Percentiles rank a stretch among this genome's conserved stretches.
Evolutionary conservation across 495 filamentous ascomycete genomes (phyloP).

Genomic region (Recurvomyces mirabilis): DNA sequence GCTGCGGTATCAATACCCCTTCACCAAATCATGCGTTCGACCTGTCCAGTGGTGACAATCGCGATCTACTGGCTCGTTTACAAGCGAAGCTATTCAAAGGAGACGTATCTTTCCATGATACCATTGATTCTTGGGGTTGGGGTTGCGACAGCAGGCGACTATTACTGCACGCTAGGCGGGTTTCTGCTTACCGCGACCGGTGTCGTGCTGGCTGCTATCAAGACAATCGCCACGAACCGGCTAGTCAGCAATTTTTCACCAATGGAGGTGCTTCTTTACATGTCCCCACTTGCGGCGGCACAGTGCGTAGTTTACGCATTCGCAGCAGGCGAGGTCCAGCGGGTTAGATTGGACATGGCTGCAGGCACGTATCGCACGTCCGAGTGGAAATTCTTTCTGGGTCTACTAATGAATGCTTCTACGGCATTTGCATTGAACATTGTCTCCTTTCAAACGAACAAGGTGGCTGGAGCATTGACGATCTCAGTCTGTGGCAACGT

Average conservation of each 20-base stretch:
- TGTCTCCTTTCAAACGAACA: slow-evolving; percentile 45
- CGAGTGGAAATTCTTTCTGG: slow-evolving; percentile 15
- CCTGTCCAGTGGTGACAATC: slow-evolving; percentile 44
- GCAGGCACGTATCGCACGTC: slow-evolving; percentile 13
- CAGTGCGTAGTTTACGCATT: slow-evolving; percentile 41
- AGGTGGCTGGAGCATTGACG: slow-evolving; percentile 44
- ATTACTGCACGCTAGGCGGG: slow-evolving; percentile 43
- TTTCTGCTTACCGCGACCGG: slow-evolving; percentile 44
- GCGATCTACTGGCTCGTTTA: slow-evolving; percentile 43
- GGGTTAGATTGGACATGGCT: slow-evolving; percentile 19
- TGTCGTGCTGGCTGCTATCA: slow-evolving; percentile 43
- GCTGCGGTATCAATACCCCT: slow-evolving; percentile 47
- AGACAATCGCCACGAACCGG: slow-evolving; percentile 47
- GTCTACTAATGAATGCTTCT: slow-evolving; percentile 37
- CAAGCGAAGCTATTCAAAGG: slow-evolving; percentile 35
- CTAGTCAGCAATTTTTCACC: slow-evolving; percentile 42
- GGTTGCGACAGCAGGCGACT: slow-evolving; percentile 47
- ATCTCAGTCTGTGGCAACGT: slow-evolving; percentile 49
- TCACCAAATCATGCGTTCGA: slow-evolving; percentile 49
- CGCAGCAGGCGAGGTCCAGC: slow-evolving; percentile 36
- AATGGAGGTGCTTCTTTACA: slow-evolving; percentile 44
- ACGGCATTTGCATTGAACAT: slow-evolving; percentile 46
- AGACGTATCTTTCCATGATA: slow-evolving; percentile 45
- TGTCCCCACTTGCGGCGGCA: slow-evolving; percentile 43
- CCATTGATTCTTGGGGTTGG: slow-evolving; percentile 46